Percentiles rank a stretch among this genome's conserved stretches.
These are phyloP conservation scores for Bryoerythrophyllum caledonicum DNA, from an alignment of 225 moss, liverwort and hornwort genomes.

Conservation along the genomic window DNA sequence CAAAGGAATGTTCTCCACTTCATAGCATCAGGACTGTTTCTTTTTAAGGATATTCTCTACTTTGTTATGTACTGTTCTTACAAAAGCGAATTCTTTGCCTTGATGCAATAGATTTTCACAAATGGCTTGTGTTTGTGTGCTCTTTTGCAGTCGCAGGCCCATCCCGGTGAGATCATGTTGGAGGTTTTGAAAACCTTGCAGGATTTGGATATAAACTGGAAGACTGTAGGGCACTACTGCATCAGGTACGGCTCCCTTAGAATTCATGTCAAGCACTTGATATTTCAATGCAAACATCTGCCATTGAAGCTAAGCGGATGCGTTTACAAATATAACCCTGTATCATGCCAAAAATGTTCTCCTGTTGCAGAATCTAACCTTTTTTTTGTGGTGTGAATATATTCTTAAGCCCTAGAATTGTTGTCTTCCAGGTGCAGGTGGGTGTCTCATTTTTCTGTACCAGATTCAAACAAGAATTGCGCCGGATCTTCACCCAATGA, in stretches of 20 bases:
- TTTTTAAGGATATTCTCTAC: background rate
- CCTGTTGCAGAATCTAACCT: background rate
- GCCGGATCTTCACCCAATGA: background rate
- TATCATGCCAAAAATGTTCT: background rate
- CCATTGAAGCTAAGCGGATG: too few species aligned
- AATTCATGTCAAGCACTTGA: background rate
- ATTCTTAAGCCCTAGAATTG: background rate
- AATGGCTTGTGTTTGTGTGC: background rate
- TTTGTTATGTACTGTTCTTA: background rate
- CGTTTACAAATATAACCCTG: too few species aligned
- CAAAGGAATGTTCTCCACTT: background rate
- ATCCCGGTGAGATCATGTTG: slow-evolving; percentile 31
- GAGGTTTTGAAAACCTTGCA: slow-evolving; percentile 34
- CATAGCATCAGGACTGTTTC: background rate
- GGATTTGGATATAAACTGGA: slow-evolving; percentile 34
- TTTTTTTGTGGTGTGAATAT: background rate
- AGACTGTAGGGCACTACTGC: slow-evolving; percentile 29
- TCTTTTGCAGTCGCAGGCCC: slow-evolving; percentile 32
- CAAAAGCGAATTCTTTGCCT: too few species aligned
- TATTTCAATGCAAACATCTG: too few species aligned
- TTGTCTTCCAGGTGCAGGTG: slow-evolving; percentile 29
- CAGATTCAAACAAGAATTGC: background rate
- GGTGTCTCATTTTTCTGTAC: slow-evolving; percentile 25
- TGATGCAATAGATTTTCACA: too few species aligned
- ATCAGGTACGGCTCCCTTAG: slow-evolving; percentile 5